Evolutionary conservation across 768 basidiomycete species (phyloP), one percentile per base, ranked within the genome.

Genomic region (Boletus tylopilopsis): DNA sequence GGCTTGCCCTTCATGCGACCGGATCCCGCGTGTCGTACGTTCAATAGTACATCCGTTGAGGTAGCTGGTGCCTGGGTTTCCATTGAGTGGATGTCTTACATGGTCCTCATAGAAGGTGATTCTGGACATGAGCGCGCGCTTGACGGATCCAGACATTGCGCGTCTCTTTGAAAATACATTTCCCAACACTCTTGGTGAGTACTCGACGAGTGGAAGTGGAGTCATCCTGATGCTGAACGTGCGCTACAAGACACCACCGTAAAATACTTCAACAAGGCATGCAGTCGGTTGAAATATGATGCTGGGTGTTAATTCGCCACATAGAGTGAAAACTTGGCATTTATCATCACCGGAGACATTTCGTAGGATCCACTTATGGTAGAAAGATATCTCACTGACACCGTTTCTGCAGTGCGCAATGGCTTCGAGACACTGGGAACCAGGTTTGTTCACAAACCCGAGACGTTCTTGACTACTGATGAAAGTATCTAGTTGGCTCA

Each of bases 271-370:
- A 82, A 75, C 61, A 58, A 76, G 59, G 87, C 82, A 59, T 21
- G 51, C n/a, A 27, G 24, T 21, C 22, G 11, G 15, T 47, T 16
- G 30, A 42, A 45, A 19, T 19, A 8, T 30, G 8, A 44, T 39
- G 11, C 7, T 21, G 9, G 23, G 34, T 29, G 11, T 45, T 47
- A 30, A 64, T 48, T 56, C 15, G 12, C 36, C 29, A 41, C n/a
- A 30, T 46, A 85, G 83, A 71, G 72, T 2, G 73, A 87, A 59
- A 87, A 89, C 57, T 58, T 89, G 24, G 87, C 87, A 0, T 90
- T 90, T 59, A 85, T 90, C 44, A 85, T 90, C 53, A 90, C 88
- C 33, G 87, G 87, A 38, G 85, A 89, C 61, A 87, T 90, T 57
- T 84, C 82, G 87, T 88, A 64, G 41, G 82, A 72, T 38, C 19